Evolutionary conservation across 805 yeast species (phyloP), one percentile per base, ranked within the genome.

Genomic region (Ogataea polymorpha): DNA sequence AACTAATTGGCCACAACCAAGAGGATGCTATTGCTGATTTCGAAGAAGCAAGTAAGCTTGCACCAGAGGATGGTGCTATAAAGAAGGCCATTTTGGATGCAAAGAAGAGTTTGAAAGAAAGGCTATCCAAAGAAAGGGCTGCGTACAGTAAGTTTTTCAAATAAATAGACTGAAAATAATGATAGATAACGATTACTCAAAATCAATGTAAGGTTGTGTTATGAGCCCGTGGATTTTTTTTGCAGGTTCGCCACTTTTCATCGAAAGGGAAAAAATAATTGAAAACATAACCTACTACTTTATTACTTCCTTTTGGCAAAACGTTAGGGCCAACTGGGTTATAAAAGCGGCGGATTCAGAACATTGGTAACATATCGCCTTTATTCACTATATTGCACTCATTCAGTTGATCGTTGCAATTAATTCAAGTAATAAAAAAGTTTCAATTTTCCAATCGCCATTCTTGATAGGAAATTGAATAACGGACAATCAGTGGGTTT

Each of bases 11-110:
- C 16, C 82, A 82, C 56, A 81, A 86, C 56, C 82, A 79, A 39
- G 91, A 82, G 23, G 74, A 70, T 42, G 95, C 96, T 0, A 66
- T 82, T 37, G 64, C 61, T 10, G 83, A 82, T 46, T 73, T 89
- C 42, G 76, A 79, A 49, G 68, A 71, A 45, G 96, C 97, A 0
- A 63, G 77, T 18, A 64, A 70, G 41, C 62, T 75, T 28, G 75
- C 82, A 24, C 95, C 93, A 24, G 66, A 68, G 16, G 97, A 90
- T 56, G 77, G 75, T 2, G 95, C 83, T 6, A 81, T 90, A 39
- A 50, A 69, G 33, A 78, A 76, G 49, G 88, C 86, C 13, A 67
- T 86, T 32, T 61, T 67, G 12, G 84, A 80, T 29, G 79, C 86
- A 17, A 77, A 77, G 55, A 62, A 61, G 32, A 58, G 66, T 26